Percentiles rank a stretch among this genome's conserved stretches.
Conservation (phyloP, 805 yeast genomes). For the Candida tibetensis region DNA sequence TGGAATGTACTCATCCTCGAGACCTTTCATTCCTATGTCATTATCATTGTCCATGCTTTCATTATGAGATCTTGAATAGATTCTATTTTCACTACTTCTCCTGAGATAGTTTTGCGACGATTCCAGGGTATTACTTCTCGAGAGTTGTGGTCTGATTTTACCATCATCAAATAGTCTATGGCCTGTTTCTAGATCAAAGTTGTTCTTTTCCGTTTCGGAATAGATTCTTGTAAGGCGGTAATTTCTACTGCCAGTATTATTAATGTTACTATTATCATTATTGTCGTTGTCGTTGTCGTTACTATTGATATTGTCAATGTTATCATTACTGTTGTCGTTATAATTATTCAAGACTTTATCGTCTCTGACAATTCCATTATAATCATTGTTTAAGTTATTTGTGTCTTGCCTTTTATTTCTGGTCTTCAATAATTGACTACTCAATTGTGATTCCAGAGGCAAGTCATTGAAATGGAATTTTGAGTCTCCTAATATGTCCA, state of each 20-base stretch:
- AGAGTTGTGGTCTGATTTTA: constrained; percentile 42
- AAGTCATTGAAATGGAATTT: constrained; percentile 5
- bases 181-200: constrained; percentile 56
- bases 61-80: constrained; percentile 33
- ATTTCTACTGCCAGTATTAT: constrained; percentile 1
- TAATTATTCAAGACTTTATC: background rate
- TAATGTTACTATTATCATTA: background rate
- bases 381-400: background rate
- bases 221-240: constrained; percentile 47
- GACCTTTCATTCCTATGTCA: constrained; percentile 37
- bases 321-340: background rate
- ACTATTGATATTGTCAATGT: background rate
- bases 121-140: constrained; percentile 9
- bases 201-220: constrained; percentile 63
- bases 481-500: constrained; percentile 24
- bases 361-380: too few species aligned
- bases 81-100: constrained; percentile 8
- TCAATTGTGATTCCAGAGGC: background rate
- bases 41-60: constrained; percentile 13
- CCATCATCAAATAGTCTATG: constrained; percentile 53
- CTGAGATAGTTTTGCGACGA: background rate
- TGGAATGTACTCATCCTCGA: constrained; percentile 77
- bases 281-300: background rate
- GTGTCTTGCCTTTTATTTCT: background rate
- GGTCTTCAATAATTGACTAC: background rate